Base-by-base conservation (phyloP, 768 basidiomycete genomes). In the Ramaria sp. region DNA sequence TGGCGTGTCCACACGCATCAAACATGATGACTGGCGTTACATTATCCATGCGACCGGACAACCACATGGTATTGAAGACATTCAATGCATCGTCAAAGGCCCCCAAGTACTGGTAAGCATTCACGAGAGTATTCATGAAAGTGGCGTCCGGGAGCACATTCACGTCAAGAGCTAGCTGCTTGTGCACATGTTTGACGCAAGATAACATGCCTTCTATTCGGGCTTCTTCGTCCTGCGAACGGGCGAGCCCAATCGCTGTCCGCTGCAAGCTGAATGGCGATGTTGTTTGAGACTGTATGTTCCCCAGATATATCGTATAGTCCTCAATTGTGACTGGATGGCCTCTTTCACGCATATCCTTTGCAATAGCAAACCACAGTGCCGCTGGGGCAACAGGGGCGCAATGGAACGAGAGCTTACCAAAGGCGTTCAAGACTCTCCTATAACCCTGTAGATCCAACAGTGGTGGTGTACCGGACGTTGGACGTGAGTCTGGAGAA, bases 71-170 rank as follows among this genome's bases (percentile, higher is more conserved):
- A 65, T 91, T 83, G 91, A 92, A 97, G 2, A 95, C 76, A 37
- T 83, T 76, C 62, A 80, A 84, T 15, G 86, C 83, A 57, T 88
- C 86, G 0, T 70, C 72, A 59, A 84, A 87, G 59, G 81, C 82
- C 4, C 81, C 82, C 7, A 84, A 74, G n/a, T 83, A 83, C 63
- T 88, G 83, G 69, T 94, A 97, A 0, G 89, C 83, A 67, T 90
- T 81, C 87, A 96, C 90, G 59, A 96, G 72, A 63, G 88, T 81
- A 66, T 92, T 94, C 78, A 87, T 84, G 12, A 91, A 73, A 2
- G 73, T 68, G 12, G 73, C 69, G 62, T 91, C 85, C 2, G 90
- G 86, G 9, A 83, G 77, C 57, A 93, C 70, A n/a, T 80, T 76
- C 13, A 85, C 75, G 64, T 93, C 90, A 42, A 93, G 73, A n/a